Percentiles rank a stretch among this genome's conserved stretches.
Evolutionary conservation across 2,329 filamentous ascomycete species (phyloP).

Genomic region (Trichoderma sp.): DNA sequence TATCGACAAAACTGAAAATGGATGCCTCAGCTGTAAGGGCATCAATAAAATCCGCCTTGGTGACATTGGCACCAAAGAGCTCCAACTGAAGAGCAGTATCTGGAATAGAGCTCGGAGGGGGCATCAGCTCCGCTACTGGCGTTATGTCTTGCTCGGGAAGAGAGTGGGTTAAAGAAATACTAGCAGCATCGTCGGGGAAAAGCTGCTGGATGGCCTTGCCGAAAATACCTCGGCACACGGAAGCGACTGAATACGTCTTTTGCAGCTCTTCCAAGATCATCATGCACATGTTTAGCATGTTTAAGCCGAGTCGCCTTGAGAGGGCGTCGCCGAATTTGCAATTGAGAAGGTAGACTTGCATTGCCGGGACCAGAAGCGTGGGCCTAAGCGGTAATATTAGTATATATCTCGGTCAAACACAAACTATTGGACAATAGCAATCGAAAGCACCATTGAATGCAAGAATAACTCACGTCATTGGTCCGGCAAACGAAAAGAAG

Average conservation of each 20-base stretch:
- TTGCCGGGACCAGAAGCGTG: background rate
- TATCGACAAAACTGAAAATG: constrained; percentile 17
- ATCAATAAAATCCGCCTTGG: constrained; percentile 12
- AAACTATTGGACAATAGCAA: too few species aligned
- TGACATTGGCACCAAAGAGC: background rate
- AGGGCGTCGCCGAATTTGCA: constrained; percentile 13
- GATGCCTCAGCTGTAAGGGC: constrained; percentile 12
- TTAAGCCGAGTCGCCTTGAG: constrained; percentile 6
- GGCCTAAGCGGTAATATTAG: background rate
- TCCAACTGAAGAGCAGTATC: constrained; percentile 7
- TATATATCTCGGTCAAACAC: background rate
- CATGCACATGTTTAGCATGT: constrained; percentile 18
- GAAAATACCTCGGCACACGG: constrained; percentile 15
- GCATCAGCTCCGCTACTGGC: background rate
- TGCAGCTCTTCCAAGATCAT: constrained; percentile 14
- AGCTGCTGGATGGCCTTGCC: constrained; percentile 16
- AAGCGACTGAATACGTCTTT: constrained; percentile 13
- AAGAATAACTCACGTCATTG: constrained; percentile 3
- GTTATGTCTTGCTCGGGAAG: background rate
- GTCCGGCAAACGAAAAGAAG: background rate
- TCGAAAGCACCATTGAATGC: too few species aligned
- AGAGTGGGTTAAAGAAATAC: constrained; percentile 1
- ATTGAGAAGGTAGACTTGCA: constrained; percentile 17
- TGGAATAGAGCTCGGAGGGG: background rate
- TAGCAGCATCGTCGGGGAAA: constrained; percentile 8